Percentiles rank a stretch among this genome's conserved stretches.
Conservation (phyloP, 2,329 filamentous ascomycete genomes). For the Apiospora malaysiana region DNA sequence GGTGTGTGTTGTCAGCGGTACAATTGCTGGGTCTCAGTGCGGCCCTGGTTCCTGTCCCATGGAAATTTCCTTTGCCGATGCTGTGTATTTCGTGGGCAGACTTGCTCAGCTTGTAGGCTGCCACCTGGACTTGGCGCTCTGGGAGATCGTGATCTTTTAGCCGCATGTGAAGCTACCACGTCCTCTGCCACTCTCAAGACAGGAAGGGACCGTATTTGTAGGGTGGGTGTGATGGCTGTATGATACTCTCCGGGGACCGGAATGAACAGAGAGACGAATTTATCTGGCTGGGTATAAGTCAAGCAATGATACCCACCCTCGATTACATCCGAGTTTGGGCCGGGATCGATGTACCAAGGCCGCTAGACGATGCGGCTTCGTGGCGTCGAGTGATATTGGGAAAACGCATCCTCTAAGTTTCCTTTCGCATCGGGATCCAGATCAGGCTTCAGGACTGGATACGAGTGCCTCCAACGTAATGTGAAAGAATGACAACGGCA, state of each 20-base stretch:
- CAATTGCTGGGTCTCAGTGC: background rate
- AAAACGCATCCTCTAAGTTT: background rate
- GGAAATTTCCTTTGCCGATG: background rate
- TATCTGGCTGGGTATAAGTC: background rate
- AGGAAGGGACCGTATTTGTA: background rate
- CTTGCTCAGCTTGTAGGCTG: background rate
- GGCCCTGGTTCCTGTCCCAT: no score
- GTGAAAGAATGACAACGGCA: no score
- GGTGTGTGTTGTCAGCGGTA: no score
- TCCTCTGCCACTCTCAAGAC: background rate
- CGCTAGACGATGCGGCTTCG: conserved; percentile 9
- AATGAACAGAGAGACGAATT: background rate
- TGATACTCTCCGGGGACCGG: background rate
- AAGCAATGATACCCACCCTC: background rate
- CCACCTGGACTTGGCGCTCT: conserved; percentile 9
- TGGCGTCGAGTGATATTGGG: background rate
- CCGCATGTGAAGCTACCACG: background rate
- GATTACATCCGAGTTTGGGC: background rate
- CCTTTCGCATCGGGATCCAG: conserved; percentile 5
- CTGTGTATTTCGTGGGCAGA: background rate
- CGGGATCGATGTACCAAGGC: background rate
- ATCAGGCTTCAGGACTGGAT: background rate
- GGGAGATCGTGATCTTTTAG: background rate
- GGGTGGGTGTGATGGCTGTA: background rate
- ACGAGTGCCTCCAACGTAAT: conserved; percentile 10